Percentiles rank a stretch among this genome's conserved stretches.
These are phyloP conservation scores for Fermentozyma sake DNA, from an alignment of 1,139 yeast genomes.

Conservation along the genomic window DNA sequence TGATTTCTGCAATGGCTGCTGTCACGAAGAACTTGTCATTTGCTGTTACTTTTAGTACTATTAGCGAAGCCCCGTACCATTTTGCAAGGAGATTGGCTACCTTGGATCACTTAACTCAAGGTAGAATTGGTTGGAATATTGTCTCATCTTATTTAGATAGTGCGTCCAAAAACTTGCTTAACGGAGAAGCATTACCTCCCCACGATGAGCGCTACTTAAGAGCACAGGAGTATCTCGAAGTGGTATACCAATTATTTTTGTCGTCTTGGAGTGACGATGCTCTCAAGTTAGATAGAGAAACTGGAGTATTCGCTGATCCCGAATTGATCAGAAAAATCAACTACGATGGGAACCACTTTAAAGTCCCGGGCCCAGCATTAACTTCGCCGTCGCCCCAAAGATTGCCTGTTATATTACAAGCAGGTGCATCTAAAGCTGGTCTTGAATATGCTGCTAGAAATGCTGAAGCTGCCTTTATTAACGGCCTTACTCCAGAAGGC, in stretches of 20 bases:
- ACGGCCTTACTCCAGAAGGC: slow-evolving; percentile 23
- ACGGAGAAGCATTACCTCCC: slow-evolving; percentile 31
- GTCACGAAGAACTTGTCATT: slow-evolving; percentile 36
- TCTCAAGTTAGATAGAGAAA: slow-evolving; percentile 20
- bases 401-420: slow-evolving; percentile 43
- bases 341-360: slow-evolving; percentile 34
- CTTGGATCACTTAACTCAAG: slow-evolving; percentile 38
- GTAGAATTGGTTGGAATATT: slow-evolving; percentile 44
- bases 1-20: slow-evolving; percentile 36
- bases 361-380: slow-evolving; percentile 43
- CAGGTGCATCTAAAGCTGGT: slow-evolving; percentile 45
- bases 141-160: slow-evolving; percentile 39
- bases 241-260: slow-evolving; percentile 33
- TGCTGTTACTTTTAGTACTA: slow-evolving; percentile 41
- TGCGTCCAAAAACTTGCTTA: slow-evolving; percentile 35
- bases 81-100: slow-evolving; percentile 42
- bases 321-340: slow-evolving; percentile 37
- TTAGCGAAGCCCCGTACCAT: slow-evolving; percentile 43
- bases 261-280: slow-evolving; percentile 48
- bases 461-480: slow-evolving; percentile 41
- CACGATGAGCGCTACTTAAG: slow-evolving; percentile 38
- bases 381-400: slow-evolving; percentile 43
- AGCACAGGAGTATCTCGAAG: slow-evolving; percentile 40
- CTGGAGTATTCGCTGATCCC: slow-evolving; percentile 35
- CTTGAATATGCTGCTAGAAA: slow-evolving; percentile 41